Evolutionary conservation across 176 grass and related monocot species (phyloP), one percentile per base, ranked within the genome.

Genomic region (Metroxylon sagu): DNA sequence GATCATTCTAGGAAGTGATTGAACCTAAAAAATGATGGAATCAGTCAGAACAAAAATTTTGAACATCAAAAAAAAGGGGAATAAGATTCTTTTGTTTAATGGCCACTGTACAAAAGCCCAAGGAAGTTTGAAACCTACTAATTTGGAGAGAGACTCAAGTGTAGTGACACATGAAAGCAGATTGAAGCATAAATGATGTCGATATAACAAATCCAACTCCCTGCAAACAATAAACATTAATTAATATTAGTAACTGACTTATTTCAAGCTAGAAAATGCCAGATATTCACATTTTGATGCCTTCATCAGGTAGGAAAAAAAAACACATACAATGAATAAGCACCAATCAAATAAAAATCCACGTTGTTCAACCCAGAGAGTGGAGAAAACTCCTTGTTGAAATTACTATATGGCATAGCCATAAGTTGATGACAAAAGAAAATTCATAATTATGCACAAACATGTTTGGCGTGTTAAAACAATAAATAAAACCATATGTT

Each of bases 1-100:
- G 75, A 97, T 97, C 92, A 97, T 97, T 83, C 92, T 87, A 52
- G 92, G 87, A 54, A 92, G 82, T 29, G 93, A 98, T 49, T 67
- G 79, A 55, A 89, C 93, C 93, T 98, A 73, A 55, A 73, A 25
- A 25, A 25, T 7, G 35, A 14, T 43, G 10, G 35, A 43, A 43
- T 2, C 8, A 43, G 7, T 43, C 35, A 43, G 27, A 73, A 69
- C 31, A 70, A 21, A 77, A 66, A 74, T 29, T 12, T 16, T 26
- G 70, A 49, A 25, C 35, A 70, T 78, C 27, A 76, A 43, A 30
- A 16, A 16, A 21, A 27, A 68, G 2, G 65, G 76, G 52, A 85
- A 56, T 55, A 62, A 21, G 16, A 61, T 59, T 14, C 3, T 60
- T 39, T 59, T 71, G 10, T 25, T 72, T 58, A 23, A 43, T 35